Conservation (phyloP, 148 eudicot genomes). For the Talinum fruticosum region DNA sequence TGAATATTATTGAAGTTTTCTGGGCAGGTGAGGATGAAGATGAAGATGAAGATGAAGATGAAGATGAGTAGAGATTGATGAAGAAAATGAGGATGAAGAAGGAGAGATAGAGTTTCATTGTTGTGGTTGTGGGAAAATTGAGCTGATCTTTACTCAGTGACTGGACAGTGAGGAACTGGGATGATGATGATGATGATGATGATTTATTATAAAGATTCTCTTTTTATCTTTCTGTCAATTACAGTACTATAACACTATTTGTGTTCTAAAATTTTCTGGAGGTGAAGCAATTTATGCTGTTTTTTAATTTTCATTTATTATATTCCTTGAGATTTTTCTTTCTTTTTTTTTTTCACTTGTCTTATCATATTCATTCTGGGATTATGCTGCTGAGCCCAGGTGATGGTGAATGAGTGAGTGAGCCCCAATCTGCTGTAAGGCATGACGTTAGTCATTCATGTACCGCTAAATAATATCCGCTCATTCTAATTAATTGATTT, state of each 20-base stretch:
- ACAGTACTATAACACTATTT: no score
- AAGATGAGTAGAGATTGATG: background rate
- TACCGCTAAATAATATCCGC: background rate
- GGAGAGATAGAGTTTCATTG: background rate
- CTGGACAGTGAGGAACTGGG: no score
- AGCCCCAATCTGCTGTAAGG: background rate
- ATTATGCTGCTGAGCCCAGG: background rate
- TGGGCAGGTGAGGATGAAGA: background rate
- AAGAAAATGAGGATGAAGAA: background rate
- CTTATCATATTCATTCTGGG: no score
- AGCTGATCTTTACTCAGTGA: background rate
- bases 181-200: no score
- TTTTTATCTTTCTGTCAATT: no score
- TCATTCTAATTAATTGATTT: no score
- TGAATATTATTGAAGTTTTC: conserved; percentile 45
- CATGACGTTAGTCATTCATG: background rate
- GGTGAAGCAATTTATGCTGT: background rate
- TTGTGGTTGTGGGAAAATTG: background rate
- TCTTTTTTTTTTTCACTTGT: no score
- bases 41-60: background rate
- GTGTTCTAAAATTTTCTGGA: conserved; percentile 1
- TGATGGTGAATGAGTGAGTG: background rate
- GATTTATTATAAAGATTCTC: no score
- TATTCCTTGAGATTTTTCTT: no score
- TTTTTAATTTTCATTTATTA: no score